Evolutionary conservation across 2,329 filamentous ascomycete genomes (phyloP).

Genomic region (Aureobasidium leucospermi): DNA sequence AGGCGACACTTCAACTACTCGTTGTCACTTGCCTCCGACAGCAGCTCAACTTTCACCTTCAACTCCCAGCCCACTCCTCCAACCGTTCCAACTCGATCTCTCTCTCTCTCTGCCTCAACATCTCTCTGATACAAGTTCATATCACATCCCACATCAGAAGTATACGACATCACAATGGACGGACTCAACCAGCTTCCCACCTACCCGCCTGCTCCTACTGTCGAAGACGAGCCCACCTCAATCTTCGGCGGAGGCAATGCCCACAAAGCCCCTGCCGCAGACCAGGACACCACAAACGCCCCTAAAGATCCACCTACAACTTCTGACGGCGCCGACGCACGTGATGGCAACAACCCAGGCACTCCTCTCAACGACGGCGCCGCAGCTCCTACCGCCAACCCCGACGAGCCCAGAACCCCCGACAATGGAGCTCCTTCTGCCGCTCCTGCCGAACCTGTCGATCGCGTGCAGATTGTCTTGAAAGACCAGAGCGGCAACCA

Average conservation of each 20-base stretch:
- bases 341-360: not conserved
- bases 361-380: not conserved
- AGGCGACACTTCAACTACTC: too few relatives aligned
- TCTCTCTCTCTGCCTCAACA: not conserved
- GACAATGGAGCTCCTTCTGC: not conserved
- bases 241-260: too few relatives aligned
- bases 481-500: conserved; percentile 4
- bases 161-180: not conserved
- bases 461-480: not conserved
- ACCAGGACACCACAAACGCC: not conserved
- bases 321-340: not conserved
- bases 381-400: not conserved
- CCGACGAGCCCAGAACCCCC: not conserved
- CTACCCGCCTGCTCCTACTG: not conserved
- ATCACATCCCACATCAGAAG: not conserved
- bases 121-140: not conserved
- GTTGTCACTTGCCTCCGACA: too few relatives aligned
- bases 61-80: not conserved
- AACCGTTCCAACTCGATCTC: not conserved
- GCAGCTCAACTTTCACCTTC: not conserved
- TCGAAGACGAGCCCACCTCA: not conserved
- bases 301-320: not conserved
- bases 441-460: not conserved
- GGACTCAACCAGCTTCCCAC: not conserved
- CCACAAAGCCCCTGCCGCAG: not conserved